Evolutionary conservation across 805 yeast genomes (phyloP).

Genomic region (Kregervanrija pseudodelftensis): DNA sequence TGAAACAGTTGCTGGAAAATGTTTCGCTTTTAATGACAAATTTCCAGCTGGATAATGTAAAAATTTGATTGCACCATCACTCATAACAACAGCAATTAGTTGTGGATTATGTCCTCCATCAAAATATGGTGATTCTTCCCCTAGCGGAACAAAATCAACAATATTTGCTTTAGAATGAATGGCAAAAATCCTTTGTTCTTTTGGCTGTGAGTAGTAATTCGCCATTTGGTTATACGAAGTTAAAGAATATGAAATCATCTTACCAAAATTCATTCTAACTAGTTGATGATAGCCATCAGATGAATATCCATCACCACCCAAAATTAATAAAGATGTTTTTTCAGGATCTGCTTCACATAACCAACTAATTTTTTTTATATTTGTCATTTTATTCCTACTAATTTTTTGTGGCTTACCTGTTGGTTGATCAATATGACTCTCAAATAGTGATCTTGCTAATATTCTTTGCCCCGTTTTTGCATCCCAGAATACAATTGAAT

Average conservation of each 20-base stretch:
- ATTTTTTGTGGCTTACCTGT: conserved; percentile 18
- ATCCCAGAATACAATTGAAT: conserved; percentile 90
- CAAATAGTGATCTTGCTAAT: conserved; percentile 67
- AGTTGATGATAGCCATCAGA: conserved; percentile 37
- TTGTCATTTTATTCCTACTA: conserved; percentile 25
- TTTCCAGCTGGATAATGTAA: conserved; percentile 51
- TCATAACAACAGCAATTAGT: conserved; percentile 49
- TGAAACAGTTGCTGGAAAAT: conserved; percentile 76
- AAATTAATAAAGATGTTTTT: conserved; percentile 61
- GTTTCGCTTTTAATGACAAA: conserved; percentile 42
- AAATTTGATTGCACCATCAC: conserved; percentile 59
- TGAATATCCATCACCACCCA: conserved; percentile 55
- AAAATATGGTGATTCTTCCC: conserved; percentile 66
- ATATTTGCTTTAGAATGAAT: conserved; percentile 39
- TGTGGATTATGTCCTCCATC: conserved; percentile 74
- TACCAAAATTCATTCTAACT: conserved; percentile 66
- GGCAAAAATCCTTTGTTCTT: conserved; percentile 49
- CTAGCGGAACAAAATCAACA: conserved; percentile 45
- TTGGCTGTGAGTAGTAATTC: conserved; percentile 58
- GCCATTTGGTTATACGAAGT: conserved; percentile 84
- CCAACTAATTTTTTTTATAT: conserved; percentile 62
- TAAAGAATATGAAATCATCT: conserved; percentile 68
- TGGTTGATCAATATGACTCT: conserved; percentile 55
- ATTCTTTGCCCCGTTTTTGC: conserved; percentile 66
- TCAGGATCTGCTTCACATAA: conserved; percentile 75